A percentile compares a stretch with the other conserved stretches of the same genome.
Evolutionary conservation across 2,329 filamentous ascomycete species (phyloP).

Genomic region (Hypoxylon rubiginosum): DNA sequence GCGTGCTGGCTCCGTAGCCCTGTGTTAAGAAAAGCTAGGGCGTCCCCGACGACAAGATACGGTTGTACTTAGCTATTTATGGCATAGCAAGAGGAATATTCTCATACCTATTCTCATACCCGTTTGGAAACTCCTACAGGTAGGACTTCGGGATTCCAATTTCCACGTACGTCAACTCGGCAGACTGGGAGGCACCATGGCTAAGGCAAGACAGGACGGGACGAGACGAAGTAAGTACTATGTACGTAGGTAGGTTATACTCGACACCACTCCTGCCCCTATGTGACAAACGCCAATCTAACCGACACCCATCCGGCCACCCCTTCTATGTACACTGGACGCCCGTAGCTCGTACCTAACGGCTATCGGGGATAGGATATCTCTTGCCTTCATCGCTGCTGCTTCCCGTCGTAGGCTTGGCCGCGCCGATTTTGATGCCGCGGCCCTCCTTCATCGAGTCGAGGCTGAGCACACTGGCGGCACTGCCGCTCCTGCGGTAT

Average conservation of each 20-base stretch:
- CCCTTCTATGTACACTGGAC: slow-evolving; percentile 13
- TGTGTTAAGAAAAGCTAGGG: no score
- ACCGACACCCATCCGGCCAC: slow-evolving; percentile 3
- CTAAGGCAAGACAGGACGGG: background rate
- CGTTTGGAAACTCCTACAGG: background rate
- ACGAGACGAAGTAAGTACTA: background rate
- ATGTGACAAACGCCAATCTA: slow-evolving; percentile 19
- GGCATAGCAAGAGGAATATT: background rate
- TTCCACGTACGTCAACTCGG: background rate
- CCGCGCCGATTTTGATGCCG: slow-evolving; percentile 58
- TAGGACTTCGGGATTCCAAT: background rate
- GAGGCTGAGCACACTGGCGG: slow-evolving; percentile 56
- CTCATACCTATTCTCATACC: background rate
- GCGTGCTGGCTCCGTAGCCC: no score
- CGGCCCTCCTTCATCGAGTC: slow-evolving; percentile 55
- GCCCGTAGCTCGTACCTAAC: background rate
- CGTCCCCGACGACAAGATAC: no score
- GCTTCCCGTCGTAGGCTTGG: slow-evolving; percentile 53
- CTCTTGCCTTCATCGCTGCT: slow-evolving; percentile 45
- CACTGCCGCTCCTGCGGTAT: slow-evolving; percentile 47
- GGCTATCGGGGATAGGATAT: slow-evolving; percentile 9
- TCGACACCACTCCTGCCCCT: background rate
- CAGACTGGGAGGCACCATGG: background rate
- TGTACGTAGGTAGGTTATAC: background rate
- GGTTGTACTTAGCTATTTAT: no score